Conservation (phyloP, 768 basidiomycete species). For the Myochromella boudieri region DNA sequence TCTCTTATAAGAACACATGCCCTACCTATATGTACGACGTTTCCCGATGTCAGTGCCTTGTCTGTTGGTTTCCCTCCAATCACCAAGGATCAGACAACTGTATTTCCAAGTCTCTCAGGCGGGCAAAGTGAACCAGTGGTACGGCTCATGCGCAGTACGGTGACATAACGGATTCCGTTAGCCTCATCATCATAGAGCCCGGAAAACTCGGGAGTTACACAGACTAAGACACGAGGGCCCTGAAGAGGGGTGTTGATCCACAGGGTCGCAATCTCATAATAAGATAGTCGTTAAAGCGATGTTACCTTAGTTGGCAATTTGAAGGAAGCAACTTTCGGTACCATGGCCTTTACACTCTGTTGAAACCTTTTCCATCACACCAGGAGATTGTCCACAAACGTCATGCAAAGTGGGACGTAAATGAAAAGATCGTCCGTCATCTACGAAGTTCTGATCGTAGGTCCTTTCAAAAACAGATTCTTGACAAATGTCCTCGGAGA, state of each 20-base stretch:
- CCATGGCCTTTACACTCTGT: background rate
- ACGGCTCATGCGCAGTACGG: conserved; percentile 2
- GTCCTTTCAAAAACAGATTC: background rate
- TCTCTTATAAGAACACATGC: background rate
- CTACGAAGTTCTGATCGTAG: background rate
- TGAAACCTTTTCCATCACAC: conserved; percentile 1
- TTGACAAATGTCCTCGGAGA: too few species aligned
- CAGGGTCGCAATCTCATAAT: conserved; percentile 1
- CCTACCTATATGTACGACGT: conserved; percentile 2
- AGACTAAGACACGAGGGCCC: conserved; percentile 10
- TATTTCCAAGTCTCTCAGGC: background rate
- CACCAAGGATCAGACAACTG: conserved; percentile 1
- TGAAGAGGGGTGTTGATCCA: conserved; percentile 8
- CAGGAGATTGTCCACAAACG: conserved; percentile 3
- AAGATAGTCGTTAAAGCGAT: conserved; percentile 19
- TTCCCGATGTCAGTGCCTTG: background rate
- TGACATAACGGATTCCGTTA: conserved; percentile 5
- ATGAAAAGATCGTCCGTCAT: conserved; percentile 10
- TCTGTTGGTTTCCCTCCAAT: background rate
- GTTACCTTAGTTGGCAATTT: conserved; percentile 13
- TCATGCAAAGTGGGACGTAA: conserved; percentile 6
- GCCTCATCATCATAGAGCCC: conserved; percentile 3
- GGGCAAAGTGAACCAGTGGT: conserved; percentile 3
- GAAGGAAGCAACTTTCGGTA: conserved; percentile 13
- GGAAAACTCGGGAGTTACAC: conserved; percentile 11